Conservation (phyloP, 495 filamentous ascomycete species). For the Xylaria acuta region DNA sequence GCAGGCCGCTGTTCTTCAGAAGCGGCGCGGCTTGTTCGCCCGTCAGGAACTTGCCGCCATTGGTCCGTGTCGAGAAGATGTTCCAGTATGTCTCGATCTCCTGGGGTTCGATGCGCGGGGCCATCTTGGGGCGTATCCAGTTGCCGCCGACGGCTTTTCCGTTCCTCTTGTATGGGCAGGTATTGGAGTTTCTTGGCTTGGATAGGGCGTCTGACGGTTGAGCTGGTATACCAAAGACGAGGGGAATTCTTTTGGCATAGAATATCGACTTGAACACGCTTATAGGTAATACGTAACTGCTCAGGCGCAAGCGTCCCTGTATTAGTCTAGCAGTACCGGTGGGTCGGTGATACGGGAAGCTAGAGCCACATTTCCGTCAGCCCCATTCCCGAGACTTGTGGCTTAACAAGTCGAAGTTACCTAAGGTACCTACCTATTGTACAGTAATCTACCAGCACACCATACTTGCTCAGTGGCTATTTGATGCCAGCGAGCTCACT, state of each 20-base stretch:
- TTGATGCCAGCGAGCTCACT: not conserved
- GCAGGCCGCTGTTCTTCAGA: slow-evolving; percentile 91
- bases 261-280: not conserved
- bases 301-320: slow-evolving; percentile 11
- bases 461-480: not conserved
- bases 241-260: not conserved
- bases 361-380: slow-evolving; percentile 5
- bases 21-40: slow-evolving; percentile 92
- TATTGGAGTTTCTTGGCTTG: not conserved
- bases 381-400: not conserved
- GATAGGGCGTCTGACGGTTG: not conserved
- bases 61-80: slow-evolving; percentile 87
- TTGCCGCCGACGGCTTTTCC: slow-evolving; percentile 12
- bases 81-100: slow-evolving; percentile 99
- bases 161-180: not conserved
- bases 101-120: slow-evolving; percentile 89
- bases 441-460: no score
- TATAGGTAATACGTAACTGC: slow-evolving; percentile 20
- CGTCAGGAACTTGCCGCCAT: slow-evolving; percentile 82
- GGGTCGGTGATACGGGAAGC: not conserved
- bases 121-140: slow-evolving; percentile 46
- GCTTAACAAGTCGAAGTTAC: not conserved
- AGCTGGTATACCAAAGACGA: not conserved
- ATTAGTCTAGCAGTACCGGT: not conserved
- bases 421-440: not conserved